These are phyloP conservation scores for Prorocentrum cordatum DNA, from an alignment of 169 alveolate species.

Conservation along the genomic window DNA sequence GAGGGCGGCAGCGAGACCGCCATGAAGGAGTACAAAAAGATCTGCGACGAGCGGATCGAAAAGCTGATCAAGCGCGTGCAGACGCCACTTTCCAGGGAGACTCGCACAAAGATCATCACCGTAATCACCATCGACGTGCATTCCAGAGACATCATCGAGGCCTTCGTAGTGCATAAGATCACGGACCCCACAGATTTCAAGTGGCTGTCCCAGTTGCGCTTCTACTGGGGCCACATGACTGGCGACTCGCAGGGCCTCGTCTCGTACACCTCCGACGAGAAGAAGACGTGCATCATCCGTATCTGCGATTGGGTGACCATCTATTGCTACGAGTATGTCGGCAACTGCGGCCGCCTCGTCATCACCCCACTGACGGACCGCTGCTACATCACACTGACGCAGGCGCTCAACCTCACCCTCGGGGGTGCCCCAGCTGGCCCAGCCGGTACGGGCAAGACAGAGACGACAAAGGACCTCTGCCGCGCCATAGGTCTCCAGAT, in stretches of 20 bases:
- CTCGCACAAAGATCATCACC: conserved; percentile 82
- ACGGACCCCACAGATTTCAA: conserved; percentile 75
- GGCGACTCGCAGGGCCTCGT: background rate
- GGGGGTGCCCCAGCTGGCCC: conserved; percentile 97
- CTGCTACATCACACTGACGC: conserved; percentile 88
- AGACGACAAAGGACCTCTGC: conserved; percentile 91
- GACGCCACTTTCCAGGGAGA: conserved; percentile 54
- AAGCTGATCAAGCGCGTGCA: conserved; percentile 85
- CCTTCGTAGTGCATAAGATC: conserved; percentile 83
- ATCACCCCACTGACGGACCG: conserved; percentile 93
- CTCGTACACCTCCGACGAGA: background rate
- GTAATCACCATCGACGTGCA: conserved; percentile 94
- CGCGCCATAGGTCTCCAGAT: conserved; percentile 88
- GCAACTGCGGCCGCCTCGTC: conserved; percentile 90
- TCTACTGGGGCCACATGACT: conserved; percentile 77
- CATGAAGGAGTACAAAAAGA: conserved; percentile 88
- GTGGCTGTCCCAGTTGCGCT: conserved; percentile 92
- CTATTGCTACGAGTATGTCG: conserved; percentile 92
- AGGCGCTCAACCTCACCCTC: conserved; percentile 81
- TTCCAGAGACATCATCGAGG: conserved; percentile 88
- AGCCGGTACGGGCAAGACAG: conserved; percentile 94
- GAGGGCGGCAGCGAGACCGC: conserved; percentile 93
- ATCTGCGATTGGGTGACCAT: conserved; percentile 90
- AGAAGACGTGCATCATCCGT: conserved; percentile 83
- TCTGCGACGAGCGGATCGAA: conserved; percentile 82